Base-by-base conservation (phyloP, 176 grass and related monocot genomes). In the Oryza longistaminata region DNA sequence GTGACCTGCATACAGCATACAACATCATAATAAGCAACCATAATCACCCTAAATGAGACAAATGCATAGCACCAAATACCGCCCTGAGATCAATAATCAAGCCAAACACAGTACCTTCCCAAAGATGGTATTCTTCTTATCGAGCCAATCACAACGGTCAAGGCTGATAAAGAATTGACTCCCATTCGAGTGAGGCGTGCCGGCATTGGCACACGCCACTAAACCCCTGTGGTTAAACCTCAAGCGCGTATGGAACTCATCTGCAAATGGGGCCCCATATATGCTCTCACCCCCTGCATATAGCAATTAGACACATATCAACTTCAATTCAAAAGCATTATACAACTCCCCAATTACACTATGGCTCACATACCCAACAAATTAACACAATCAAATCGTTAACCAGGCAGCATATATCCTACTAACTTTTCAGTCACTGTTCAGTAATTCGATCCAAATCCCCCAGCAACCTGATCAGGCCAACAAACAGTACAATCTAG, bases 221-320 rank as follows among this genome's bases (percentile, higher is more conserved):
- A 98, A 83, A 22, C 96, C 96, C 77, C 96, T 92, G 82, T 98
- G 96, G 58, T 98, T 98, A 87, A 98, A 98, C 85, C 93, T 80
- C 76, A 98, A 29, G n/a, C 96, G 88, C 1, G 96, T 92, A 74
- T 98, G 96, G 74, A 95, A 92, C 62, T 98, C 91, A 48, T 98
- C 96, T 2, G 89, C 77, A 76, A 98, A 98, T 11, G 91, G 74
- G 2, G 76, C 90, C n/a, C 96, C 96, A 35, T 95, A 98, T 43
- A 95, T 93, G 87, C 93, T 98, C 87, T 98, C 91, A 61, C 96
- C 96, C 64, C 96, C 96, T 98, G 85, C 33, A 88, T 25, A 70
- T 37, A 46, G 34, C 22, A 19, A 53, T 5, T 22, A 46, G 39
- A 72, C 79, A 85, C 53, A 16, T 66, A 44, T 68, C 42, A 90